phyloP scores from a whole-genome alignment of 306 rosid genomes.

The Cotoneaster glaucophyllus region DNA sequence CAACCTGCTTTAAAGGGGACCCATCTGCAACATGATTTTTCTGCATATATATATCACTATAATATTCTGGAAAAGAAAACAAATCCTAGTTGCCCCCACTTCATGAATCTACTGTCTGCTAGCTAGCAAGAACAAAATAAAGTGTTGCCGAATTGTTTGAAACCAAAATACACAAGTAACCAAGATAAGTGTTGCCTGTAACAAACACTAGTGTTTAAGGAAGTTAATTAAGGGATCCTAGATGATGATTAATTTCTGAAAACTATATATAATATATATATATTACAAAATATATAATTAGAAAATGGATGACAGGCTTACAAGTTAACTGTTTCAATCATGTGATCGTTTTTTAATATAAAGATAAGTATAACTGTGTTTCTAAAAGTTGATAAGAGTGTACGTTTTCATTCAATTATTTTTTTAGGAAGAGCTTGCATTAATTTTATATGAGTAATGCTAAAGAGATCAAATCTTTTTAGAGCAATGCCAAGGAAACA shows the following conservation, averaged over 20 bases:
- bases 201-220: not conserved
- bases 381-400: no score
- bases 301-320: no score
- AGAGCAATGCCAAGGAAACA: no score
- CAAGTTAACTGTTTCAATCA: no score
- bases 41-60: not conserved
- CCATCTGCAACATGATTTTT: not conserved
- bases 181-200: not conserved
- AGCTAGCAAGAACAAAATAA: not conserved
- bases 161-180: not conserved
- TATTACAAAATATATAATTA: no score
- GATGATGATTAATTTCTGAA: not conserved
- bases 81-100: not conserved
- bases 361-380: no score
- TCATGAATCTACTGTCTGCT: not conserved
- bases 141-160: conserved; percentile 1
- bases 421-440: not conserved
- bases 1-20: not conserved
- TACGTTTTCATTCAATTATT: no score
- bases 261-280: not conserved
- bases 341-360: no score
- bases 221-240: not conserved
- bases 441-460: no score
- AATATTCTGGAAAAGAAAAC: not conserved
- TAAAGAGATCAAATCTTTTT: no score